Conservation (phyloP, 352 stramenopile species). For the Phytophthora ramorum region DNA sequence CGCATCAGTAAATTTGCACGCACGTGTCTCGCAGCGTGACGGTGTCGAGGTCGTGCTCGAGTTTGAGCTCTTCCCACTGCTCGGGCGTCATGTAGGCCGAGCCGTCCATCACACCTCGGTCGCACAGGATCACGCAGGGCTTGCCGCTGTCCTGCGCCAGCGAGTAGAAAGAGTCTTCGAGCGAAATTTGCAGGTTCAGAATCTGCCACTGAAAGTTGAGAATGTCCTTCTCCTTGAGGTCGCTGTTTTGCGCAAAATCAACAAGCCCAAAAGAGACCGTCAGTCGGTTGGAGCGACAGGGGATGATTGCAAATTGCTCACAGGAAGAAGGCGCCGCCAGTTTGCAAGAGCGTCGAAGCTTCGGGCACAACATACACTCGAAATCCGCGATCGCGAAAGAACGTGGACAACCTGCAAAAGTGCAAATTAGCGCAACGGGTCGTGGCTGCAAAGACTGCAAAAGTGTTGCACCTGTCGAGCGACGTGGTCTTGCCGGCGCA, state of each 20-base stretch:
- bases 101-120: conserved; percentile 96
- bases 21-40: conserved; percentile 86
- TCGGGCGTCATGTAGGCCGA: conserved; percentile 93
- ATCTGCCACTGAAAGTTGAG: conserved; percentile 92
- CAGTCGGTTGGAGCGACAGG: conserved; percentile 15
- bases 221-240: conserved; percentile 84
- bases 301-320: conserved; percentile 20
- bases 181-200: conserved; percentile 82
- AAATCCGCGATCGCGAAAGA: conserved; percentile 93
- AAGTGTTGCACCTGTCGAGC: conserved; percentile 64
- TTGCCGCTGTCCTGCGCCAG: conserved; percentile 82
- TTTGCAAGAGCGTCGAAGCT: conserved; percentile 95
- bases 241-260: conserved; percentile 35
- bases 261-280: conserved; percentile 1
- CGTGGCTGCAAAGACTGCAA: not conserved
- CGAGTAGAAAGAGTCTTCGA: conserved; percentile 87
- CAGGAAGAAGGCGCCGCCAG: conserved; percentile 92
- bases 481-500: conserved; percentile 97
- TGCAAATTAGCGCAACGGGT: not conserved
- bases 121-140: conserved; percentile 94
- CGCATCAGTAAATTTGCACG: conserved; percentile 15
- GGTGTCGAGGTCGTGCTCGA: conserved; percentile 81
- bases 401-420: conserved; percentile 69
- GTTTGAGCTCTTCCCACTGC: conserved; percentile 90
- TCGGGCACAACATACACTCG: conserved; percentile 96